Percentiles rank a stretch among this genome's conserved stretches.
Evolutionary conservation across 352 stramenopile genomes (phyloP).

Genomic region (Globisporangium paddicum): DNA sequence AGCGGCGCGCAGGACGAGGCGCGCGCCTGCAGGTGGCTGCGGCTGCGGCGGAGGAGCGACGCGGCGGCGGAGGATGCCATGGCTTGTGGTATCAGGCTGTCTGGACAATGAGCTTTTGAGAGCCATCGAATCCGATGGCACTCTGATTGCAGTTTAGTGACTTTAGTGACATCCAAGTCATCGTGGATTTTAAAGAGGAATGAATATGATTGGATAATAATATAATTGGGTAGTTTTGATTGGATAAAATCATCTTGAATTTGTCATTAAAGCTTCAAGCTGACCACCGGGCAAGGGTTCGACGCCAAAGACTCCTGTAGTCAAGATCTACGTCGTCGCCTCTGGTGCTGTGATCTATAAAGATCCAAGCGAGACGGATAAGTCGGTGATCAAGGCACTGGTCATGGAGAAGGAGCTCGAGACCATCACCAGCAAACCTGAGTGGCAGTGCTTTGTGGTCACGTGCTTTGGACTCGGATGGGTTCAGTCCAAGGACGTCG

Average conservation of each 20-base stretch:
- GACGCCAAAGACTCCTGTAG: too few species aligned
- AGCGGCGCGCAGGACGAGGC: neutral
- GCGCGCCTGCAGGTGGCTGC: slow-evolving; percentile 5
- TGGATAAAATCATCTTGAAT: too few species aligned
- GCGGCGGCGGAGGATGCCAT: neutral
- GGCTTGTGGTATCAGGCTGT: too few species aligned
- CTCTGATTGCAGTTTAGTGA: too few species aligned
- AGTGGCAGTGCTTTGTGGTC: neutral
- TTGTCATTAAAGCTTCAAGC: too few species aligned
- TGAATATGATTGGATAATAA: too few species aligned
- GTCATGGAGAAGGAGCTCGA: neutral
- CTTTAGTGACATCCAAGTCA: too few species aligned
- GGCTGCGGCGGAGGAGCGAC: slow-evolving; percentile 4
- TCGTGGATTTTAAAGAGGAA: too few species aligned
- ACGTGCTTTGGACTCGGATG: neutral
- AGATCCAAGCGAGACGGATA: neutral
- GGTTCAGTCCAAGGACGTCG: neutral
- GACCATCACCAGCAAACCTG: neutral
- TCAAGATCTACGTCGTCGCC: neutral
- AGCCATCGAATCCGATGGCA: too few species aligned
- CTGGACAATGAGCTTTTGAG: too few species aligned
- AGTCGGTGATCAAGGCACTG: neutral
- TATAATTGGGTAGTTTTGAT: too few species aligned
- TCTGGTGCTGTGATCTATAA: neutral
- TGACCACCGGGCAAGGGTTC: too few species aligned